A percentile compares a stretch with the other conserved stretches of the same genome.
phyloP scores from a whole-genome alignment of 805 yeast species.

The Candida odintsovae region DNA sequence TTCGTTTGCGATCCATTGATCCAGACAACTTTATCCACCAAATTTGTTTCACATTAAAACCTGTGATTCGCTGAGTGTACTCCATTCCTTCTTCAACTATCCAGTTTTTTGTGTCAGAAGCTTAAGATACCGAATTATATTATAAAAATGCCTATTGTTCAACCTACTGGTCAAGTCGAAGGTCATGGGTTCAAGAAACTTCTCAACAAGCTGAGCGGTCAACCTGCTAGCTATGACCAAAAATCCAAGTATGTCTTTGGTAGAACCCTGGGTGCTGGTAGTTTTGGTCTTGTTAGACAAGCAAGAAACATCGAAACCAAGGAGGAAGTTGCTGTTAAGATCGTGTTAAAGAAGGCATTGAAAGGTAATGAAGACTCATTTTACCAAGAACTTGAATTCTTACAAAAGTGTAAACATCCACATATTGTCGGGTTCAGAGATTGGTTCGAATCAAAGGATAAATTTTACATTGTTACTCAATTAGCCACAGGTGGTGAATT shows the following conservation, averaged over 20 bases:
- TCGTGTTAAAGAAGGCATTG: constrained; percentile 78
- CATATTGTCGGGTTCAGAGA: constrained; percentile 87
- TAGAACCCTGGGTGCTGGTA: constrained; percentile 87
- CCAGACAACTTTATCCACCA: too few species aligned
- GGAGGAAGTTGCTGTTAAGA: constrained; percentile 86
- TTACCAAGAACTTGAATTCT: constrained; percentile 67
- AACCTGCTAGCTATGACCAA: constrained; percentile 62
- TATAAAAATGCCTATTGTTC: constrained; percentile 12
- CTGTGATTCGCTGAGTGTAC: too few species aligned
- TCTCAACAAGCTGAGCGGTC: constrained; percentile 58
- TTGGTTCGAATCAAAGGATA: constrained; percentile 91
- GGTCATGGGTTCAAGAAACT: constrained; percentile 32
- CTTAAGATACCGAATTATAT: background rate
- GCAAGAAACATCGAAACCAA: constrained; percentile 49
- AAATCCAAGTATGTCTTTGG: constrained; percentile 73
- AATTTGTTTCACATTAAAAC: too few species aligned
- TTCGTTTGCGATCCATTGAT: too few species aligned
- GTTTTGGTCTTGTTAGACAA: constrained; percentile 86
- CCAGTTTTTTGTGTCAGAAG: too few species aligned
- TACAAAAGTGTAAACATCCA: constrained; percentile 68
- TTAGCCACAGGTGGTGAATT: constrained; percentile 95
- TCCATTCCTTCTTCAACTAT: too few species aligned
- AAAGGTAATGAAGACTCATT: constrained; percentile 74
- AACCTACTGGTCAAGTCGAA: constrained; percentile 13
- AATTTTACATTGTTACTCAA: constrained; percentile 90